Evolutionary conservation across 805 yeast species (phyloP).

Genomic region (Myxozyma melibiosi): DNA sequence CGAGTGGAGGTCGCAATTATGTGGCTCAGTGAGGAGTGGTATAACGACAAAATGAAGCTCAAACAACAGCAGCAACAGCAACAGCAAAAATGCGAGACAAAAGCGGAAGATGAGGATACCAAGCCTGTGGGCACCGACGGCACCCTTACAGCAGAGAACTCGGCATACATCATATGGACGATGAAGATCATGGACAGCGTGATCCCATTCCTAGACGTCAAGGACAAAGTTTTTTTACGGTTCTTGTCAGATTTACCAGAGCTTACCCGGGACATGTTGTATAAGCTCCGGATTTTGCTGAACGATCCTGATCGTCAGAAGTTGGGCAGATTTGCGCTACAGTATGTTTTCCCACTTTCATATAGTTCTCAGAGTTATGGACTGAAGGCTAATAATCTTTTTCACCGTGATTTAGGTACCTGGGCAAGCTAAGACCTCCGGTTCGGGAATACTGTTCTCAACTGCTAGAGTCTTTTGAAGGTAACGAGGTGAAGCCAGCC

Average conservation of each 20-base stretch:
- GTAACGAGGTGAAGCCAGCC: not conserved
- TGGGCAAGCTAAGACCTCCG: slow-evolving; percentile 27
- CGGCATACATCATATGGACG: slow-evolving; percentile 66
- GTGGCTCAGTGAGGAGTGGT: slow-evolving; percentile 98
- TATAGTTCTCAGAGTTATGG: not conserved
- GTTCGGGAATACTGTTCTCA: slow-evolving; percentile 14
- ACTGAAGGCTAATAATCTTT: not conserved
- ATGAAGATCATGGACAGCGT: slow-evolving; percentile 71
- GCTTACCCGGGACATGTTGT: slow-evolving; percentile 62
- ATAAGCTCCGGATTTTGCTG: slow-evolving; percentile 70
- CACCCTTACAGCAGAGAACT: slow-evolving; percentile 15
- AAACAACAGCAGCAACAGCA: too few species aligned
- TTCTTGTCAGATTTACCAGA: slow-evolving; percentile 85
- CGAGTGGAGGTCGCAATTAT: slow-evolving; percentile 76
- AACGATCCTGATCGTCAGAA: slow-evolving; percentile 80
- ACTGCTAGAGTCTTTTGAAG: not conserved
- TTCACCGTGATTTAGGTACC: slow-evolving; percentile 13
- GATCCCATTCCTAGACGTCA: slow-evolving; percentile 79
- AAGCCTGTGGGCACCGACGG: too few species aligned
- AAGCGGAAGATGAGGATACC: not conserved
- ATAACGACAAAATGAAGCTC: slow-evolving; percentile 52
- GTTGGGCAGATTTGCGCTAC: slow-evolving; percentile 80
- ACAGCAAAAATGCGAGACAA: too few species aligned
- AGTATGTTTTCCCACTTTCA: slow-evolving; percentile 43
- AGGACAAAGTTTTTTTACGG: slow-evolving; percentile 79